Evolutionary conservation across 2,329 filamentous ascomycete species (phyloP), one percentile per base, ranked within the genome.

Genomic region (Diaporthe sp.): DNA sequence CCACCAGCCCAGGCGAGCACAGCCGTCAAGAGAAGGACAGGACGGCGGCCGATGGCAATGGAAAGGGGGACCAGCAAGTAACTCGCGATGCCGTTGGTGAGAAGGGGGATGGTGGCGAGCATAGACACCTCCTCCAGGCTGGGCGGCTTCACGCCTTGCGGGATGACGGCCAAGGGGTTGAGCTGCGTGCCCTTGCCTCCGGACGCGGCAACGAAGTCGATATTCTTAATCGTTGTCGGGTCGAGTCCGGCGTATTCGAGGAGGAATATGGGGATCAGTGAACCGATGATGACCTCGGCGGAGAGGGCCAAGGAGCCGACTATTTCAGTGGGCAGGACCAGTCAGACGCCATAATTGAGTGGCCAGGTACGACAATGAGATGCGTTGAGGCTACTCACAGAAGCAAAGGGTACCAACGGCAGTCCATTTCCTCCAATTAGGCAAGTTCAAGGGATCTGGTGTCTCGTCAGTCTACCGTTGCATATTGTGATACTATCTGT

Each of bases 41-140:
- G 83, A 2, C 84, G 80, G 17, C 84, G 82, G 8, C 84, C 84
- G 39, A 84, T 78, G 58, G 80, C 83, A 19, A 82, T 82, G 1
- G 83, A 84, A n/a, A 85, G 78, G 12, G 84, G 83, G 1, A 85
- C 80, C n/a, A 84, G 81, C n/a, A 84, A 69, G 76, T 83, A 84
- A 39, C 80, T 81, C 5, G 83, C 81, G 17, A 81, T 78, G 22
- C 83, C 83, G 69, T 84, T 84, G 71, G 81, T 81, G 28, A 85
- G 75, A 25, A 85, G 77, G 31, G 84, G 84, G 6, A 84, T 77
- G 1, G 83, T 83, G 0, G 82, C 80, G 15, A 85, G 77, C 74
- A 83, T 77, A 22, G 80, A 77, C 13, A 84, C 79, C 55, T 79
- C 78, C 71, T 74, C 78, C n/a, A 84, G 77, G 46, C 77, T 61